phyloP scores from a whole-genome alignment of 2,329 filamentous ascomycete genomes.

The Aspergillus puulaauensis region DNA sequence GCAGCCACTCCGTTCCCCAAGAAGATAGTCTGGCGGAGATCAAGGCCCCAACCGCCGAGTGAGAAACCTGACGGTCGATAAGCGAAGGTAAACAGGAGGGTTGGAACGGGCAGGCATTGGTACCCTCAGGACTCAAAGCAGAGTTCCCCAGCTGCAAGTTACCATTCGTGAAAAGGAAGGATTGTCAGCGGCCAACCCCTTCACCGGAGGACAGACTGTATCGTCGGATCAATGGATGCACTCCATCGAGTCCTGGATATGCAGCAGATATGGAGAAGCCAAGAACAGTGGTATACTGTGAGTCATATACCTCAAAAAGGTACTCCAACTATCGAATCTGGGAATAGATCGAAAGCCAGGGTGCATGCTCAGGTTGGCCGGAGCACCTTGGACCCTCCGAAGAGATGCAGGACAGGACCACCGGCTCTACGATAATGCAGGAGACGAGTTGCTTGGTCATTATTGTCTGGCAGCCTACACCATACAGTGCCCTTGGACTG shows the following conservation, averaged over 20 bases:
- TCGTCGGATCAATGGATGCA: not conserved
- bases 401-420: conserved; percentile 7
- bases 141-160: not conserved
- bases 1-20: conserved; percentile 4
- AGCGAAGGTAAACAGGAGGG: not conserved
- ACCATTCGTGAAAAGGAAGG: not conserved
- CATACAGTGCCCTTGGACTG: too few relatives aligned
- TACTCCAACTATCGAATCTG: not conserved
- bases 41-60: not conserved
- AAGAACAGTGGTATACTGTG: not conserved
- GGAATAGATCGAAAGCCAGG: not conserved
- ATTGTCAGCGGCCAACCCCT: not conserved
- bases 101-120: not conserved
- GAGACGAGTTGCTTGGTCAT: not conserved
- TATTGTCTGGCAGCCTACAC: not conserved
- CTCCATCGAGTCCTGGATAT: not conserved
- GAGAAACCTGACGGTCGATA: not conserved
- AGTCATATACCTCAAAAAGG: not conserved
- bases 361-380: not conserved
- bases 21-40: not conserved
- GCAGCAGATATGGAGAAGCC: not conserved
- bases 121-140: not conserved
- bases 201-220: not conserved
- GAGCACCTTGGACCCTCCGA: not conserved
- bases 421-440: conserved; percentile 14